Conservation (phyloP, 257 asterid genomes). For the Capsicum pubescens region DNA sequence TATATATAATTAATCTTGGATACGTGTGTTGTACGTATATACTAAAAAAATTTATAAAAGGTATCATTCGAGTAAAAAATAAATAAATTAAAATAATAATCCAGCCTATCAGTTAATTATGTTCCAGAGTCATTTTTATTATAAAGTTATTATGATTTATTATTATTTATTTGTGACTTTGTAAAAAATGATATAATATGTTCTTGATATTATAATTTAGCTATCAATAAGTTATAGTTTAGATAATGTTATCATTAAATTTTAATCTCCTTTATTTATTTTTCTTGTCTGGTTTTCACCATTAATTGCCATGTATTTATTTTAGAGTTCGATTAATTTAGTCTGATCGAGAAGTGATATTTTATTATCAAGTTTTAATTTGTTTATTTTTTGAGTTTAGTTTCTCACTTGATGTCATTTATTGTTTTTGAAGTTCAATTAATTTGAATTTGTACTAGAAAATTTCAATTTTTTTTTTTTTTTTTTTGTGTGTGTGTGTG, state of each 20-base stretch:
- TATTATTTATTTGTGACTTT: conserved; percentile 31
- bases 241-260: neutral
- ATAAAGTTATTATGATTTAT: conserved; percentile 26
- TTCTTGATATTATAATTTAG: no score
- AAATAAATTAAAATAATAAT: no score
- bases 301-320: neutral
- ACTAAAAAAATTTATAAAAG: no score
- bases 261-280: neutral
- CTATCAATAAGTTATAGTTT: neutral
- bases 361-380: no score
- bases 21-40: no score
- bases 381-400: no score
- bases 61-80: no score
- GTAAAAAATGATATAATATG: neutral
- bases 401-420: no score
- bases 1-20: neutral
- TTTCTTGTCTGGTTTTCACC: neutral
- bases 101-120: neutral
- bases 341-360: no score
- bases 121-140: neutral
- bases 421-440: no score
- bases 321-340: neutral
- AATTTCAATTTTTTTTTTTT: no score
- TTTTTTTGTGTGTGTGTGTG: accelerated
- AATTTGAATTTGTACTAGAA: no score